Conservation (phyloP, 2,329 filamentous ascomycete species). For the Aspergillus aculeatinus region DNA sequence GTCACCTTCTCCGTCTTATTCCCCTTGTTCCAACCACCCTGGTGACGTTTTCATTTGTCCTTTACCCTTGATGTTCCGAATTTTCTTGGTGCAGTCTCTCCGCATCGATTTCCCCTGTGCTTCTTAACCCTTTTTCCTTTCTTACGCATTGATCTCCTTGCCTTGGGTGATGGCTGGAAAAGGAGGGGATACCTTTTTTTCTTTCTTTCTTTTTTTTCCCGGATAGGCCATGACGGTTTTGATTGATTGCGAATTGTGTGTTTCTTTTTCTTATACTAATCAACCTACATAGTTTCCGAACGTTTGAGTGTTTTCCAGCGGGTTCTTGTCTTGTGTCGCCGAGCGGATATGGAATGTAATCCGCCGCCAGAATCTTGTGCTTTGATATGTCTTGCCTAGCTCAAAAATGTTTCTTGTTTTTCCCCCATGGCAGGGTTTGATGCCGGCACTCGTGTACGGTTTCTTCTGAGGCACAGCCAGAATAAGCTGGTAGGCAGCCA, state of each 20-base stretch:
- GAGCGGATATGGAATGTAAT: constrained; percentile 13
- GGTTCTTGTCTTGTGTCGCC: constrained; percentile 16
- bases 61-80: neutral
- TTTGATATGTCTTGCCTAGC: constrained; percentile 1
- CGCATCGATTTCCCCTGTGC: constrained; percentile 25
- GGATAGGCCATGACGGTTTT: constrained; percentile 29
- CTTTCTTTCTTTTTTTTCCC: constrained; percentile 11
- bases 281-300: constrained; percentile 17
- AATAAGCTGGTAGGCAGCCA: neutral
- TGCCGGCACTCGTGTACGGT: neutral
- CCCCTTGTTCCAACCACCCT: neutral
- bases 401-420: neutral
- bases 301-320: constrained; percentile 24
- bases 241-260: constrained; percentile 19
- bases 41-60: neutral
- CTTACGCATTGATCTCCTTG: constrained; percentile 25
- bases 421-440: neutral
- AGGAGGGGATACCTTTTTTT: constrained; percentile 20
- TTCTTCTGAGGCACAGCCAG: neutral
- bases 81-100: constrained; percentile 11
- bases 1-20: constrained; percentile 3
- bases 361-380: constrained; percentile 12
- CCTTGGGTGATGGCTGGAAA: constrained; percentile 24
- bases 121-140: constrained; percentile 35
- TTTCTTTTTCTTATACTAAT: constrained; percentile 23